Conservation (phyloP, 75 land plant species). For the Pinus albicaulis region DNA sequence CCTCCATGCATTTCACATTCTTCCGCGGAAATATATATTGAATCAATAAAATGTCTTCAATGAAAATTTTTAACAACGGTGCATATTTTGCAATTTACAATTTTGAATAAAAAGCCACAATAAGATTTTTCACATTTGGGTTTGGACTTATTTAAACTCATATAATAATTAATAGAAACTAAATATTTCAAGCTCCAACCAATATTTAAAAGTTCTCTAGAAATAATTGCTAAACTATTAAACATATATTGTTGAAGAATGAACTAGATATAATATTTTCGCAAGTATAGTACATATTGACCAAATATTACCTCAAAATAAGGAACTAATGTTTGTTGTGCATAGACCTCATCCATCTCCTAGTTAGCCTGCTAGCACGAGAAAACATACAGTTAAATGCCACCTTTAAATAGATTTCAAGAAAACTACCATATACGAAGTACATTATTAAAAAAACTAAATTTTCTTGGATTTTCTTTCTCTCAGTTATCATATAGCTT, state of each 20-base stretch:
- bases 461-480: background rate
- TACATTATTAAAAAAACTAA: background rate
- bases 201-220: background rate
- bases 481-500: background rate
- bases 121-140: background rate
- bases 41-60: background rate
- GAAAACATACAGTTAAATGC: background rate
- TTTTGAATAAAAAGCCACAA: background rate
- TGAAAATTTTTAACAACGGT: background rate
- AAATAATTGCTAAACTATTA: background rate
- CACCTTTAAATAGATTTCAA: background rate
- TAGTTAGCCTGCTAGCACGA: conserved; percentile 60
- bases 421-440: background rate
- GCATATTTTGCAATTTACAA: background rate
- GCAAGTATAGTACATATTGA: background rate
- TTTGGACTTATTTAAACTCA: background rate
- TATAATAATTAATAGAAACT: background rate
- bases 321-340: conserved; percentile 64
- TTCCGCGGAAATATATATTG: background rate
- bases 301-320: conserved; percentile 48
- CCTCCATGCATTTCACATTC: conserved; percentile 3
- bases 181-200: background rate
- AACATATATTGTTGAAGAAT: background rate
- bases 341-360: conserved; percentile 86
- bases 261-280: background rate